These are phyloP conservation scores for Colletotrichum liriopes DNA, from an alignment of 2,329 filamentous ascomycete genomes.

Conservation along the genomic window DNA sequence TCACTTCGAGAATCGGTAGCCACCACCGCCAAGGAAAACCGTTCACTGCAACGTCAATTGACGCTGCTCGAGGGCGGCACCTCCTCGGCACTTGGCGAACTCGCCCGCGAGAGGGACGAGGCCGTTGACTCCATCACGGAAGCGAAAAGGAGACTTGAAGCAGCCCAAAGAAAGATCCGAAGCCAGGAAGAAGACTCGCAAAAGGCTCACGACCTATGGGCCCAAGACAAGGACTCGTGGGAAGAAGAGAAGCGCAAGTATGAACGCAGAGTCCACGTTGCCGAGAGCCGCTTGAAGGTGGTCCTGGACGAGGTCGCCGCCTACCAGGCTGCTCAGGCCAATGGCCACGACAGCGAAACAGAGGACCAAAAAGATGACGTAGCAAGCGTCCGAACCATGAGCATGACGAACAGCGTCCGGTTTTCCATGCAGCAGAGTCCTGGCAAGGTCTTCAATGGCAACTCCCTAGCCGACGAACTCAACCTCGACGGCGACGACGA, in stretches of 20 bases:
- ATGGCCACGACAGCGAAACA: conserved; percentile 68
- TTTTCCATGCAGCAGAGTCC: conserved; percentile 77
- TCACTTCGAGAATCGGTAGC: conserved; percentile 74
- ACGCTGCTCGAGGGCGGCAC: conserved; percentile 90
- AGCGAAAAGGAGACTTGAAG: conserved; percentile 82
- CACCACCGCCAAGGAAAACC: conserved; percentile 80
- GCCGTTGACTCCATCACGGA: conserved; percentile 82
- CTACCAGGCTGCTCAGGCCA: conserved; percentile 71
- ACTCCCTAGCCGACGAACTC: conserved; percentile 92
- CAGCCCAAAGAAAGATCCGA: conserved; percentile 82
- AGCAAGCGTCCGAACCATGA: conserved; percentile 81
- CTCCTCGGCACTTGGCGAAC: conserved; percentile 85
- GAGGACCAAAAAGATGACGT: conserved; percentile 79
- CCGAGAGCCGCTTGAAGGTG: conserved; percentile 86
- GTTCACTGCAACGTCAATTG: conserved; percentile 87
- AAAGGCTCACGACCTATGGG: conserved; percentile 85
- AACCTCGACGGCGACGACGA: conserved; percentile 87
- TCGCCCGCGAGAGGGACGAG: conserved; percentile 89
- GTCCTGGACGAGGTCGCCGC: conserved; percentile 89
- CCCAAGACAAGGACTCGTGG: conserved; percentile 87
- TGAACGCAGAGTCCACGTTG: conserved; percentile 90
- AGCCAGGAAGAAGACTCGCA: conserved; percentile 87
- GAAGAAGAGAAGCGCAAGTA: conserved; percentile 85
- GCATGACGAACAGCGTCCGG: conserved; percentile 80
- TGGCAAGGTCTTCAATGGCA: conserved; percentile 70